Percentiles rank a stretch among this genome's conserved stretches.
Evolutionary conservation across 306 rosid genomes (phyloP).

Genomic region (Cicer judaicum): DNA sequence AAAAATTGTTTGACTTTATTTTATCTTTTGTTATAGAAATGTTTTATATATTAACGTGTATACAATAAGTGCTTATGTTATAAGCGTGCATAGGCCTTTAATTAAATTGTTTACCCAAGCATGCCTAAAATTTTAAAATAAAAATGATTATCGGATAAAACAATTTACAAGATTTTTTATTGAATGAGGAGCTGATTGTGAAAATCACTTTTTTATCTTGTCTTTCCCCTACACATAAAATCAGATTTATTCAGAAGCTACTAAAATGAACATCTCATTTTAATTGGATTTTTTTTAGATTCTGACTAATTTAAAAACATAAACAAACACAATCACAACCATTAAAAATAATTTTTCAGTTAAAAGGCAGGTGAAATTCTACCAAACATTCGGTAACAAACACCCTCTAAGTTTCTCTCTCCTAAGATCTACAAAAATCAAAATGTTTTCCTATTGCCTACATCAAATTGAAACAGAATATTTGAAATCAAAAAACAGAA

Average conservation of each 20-base stretch:
- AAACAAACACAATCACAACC: no score
- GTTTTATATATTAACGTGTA: no score
- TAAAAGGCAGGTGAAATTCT: neutral
- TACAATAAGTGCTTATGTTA: no score
- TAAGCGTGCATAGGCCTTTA: no score
- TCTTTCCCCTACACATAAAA: neutral
- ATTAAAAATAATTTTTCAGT: no score
- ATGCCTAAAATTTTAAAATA: no score
- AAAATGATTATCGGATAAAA: neutral
- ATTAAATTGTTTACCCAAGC: no score
- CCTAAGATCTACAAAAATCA: conserved; percentile 36
- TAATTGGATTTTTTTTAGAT: neutral
- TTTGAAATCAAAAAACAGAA: neutral
- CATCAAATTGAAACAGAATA: conserved; percentile 23
- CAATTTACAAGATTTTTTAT: neutral
- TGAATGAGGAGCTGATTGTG: neutral
- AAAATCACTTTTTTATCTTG: neutral
- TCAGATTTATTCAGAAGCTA: neutral
- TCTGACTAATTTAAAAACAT: neutral
- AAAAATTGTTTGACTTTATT: no score
- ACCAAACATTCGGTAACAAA: neutral
- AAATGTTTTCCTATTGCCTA: neutral
- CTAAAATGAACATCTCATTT: neutral
- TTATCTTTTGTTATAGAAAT: no score
- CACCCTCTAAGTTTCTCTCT: neutral